These are phyloP conservation scores for Euphorbia corollata DNA, from an alignment of 441 rosid species.

Conservation along the genomic window DNA sequence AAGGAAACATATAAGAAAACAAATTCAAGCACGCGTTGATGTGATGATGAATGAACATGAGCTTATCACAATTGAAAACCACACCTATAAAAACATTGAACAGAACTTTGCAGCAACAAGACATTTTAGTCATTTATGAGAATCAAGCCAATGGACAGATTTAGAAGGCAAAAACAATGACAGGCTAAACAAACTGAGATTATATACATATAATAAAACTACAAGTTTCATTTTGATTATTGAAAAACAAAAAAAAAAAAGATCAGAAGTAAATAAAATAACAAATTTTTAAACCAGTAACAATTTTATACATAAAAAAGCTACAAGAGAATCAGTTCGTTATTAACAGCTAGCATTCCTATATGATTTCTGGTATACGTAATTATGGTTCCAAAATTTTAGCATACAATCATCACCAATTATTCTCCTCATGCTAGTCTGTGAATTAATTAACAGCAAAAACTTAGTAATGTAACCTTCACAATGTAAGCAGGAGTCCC, in stretches of 20 bases:
- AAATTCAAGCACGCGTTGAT: background rate
- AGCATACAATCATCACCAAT: slow-evolving; percentile 2
- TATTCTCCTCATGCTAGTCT: background rate
- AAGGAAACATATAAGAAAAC: background rate
- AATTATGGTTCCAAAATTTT: background rate
- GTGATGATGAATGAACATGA: background rate
- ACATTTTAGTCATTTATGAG: background rate
- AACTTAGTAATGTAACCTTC: slow-evolving; percentile 44
- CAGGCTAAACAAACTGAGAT: background rate
- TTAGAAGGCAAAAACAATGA: background rate
- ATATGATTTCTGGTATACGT: background rate
- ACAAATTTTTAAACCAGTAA: background rate
- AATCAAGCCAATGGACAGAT: background rate
- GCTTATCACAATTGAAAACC: background rate
- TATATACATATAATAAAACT: background rate
- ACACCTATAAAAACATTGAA: background rate
- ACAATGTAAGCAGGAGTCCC: slow-evolving; percentile 93
- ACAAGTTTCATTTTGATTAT: background rate
- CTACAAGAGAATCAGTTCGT: background rate
- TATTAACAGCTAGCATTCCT: background rate
- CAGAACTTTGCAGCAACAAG: background rate
- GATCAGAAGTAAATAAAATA: background rate
- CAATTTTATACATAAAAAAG: too few relatives aligned
- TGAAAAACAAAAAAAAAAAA: background rate
- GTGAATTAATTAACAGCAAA: background rate